Percentiles rank a stretch among this genome's conserved stretches.
Conservation (phyloP, 2,329 filamentous ascomycete genomes). For the Pestalotiopsis sp. region DNA sequence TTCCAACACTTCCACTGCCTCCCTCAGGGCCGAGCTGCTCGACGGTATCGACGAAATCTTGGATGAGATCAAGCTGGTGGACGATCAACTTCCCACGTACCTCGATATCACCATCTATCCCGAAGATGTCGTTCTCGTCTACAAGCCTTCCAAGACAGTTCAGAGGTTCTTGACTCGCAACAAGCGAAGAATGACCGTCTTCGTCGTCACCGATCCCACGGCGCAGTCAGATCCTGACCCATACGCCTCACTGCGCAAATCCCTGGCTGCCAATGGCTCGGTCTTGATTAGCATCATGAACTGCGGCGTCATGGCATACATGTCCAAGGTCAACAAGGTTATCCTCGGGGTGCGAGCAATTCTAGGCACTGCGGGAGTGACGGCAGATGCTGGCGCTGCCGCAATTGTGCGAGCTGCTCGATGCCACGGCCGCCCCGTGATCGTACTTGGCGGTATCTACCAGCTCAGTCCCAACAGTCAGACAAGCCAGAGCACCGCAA, state of each 20-base stretch:
- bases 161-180: constrained; percentile 85
- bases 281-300: constrained; percentile 84
- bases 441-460: constrained; percentile 89
- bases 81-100: constrained; percentile 88
- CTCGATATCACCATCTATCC: constrained; percentile 92
- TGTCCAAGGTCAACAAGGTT: constrained; percentile 95
- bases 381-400: constrained; percentile 82
- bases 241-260: constrained; percentile 69
- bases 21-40: constrained; percentile 87
- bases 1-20: constrained; percentile 52
- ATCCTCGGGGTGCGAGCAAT: constrained; percentile 87
- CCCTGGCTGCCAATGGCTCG: constrained; percentile 76
- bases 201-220: constrained; percentile 71
- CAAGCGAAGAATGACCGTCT: constrained; percentile 89
- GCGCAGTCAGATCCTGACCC: constrained; percentile 36
- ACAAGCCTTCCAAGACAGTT: constrained; percentile 83
- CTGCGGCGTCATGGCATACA: constrained; percentile 86
- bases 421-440: constrained; percentile 79
- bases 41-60: constrained; percentile 95
- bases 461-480: constrained; percentile 91
- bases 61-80: constrained; percentile 90
- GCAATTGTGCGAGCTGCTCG: constrained; percentile 85
- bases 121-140: constrained; percentile 88
- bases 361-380: constrained; percentile 82
- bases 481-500: constrained; percentile 77